These are phyloP conservation scores for Alternaria viburni DNA, from an alignment of 2,329 filamentous ascomycete genomes.

Conservation along the genomic window DNA sequence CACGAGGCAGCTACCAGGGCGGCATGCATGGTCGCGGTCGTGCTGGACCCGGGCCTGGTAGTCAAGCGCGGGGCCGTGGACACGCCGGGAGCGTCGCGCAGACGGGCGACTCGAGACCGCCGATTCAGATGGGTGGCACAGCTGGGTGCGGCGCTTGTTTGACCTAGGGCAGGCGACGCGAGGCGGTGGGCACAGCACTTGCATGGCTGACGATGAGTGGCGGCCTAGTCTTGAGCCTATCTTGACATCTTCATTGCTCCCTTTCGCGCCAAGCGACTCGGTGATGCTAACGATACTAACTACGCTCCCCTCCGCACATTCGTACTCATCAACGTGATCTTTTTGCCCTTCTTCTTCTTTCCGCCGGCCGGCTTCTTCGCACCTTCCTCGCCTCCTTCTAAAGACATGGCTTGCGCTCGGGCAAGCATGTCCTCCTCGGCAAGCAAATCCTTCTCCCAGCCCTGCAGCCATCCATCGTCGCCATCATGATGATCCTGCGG, in stretches of 20 bases:
- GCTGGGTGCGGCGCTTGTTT: constrained; percentile 41
- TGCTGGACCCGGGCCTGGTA: constrained; percentile 20
- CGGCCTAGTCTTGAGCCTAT: neutral
- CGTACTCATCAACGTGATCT: constrained; percentile 73
- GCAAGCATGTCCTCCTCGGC: constrained; percentile 63
- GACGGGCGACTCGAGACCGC: constrained; percentile 33
- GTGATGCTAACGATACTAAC: constrained; percentile 21
- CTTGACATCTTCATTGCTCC: constrained; percentile 20
- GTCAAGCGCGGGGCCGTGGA: constrained; percentile 13
- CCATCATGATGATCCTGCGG: constrained; percentile 48
- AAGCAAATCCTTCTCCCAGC: constrained; percentile 78
- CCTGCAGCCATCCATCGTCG: constrained; percentile 87
- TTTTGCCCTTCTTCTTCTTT: constrained; percentile 70
- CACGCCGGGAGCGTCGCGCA: constrained; percentile 28
- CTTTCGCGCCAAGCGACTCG: constrained; percentile 37
- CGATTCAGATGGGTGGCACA: constrained; percentile 35
- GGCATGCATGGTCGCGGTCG: constrained; percentile 39
- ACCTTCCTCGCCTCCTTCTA: constrained; percentile 36
- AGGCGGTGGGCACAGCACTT: neutral
- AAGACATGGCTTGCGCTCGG: constrained; percentile 53
- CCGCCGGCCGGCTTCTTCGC: constrained; percentile 49
- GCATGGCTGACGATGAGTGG: neutral
- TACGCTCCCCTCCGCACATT: constrained; percentile 63
- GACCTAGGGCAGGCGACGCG: constrained; percentile 9
- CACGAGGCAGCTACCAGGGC: constrained; percentile 37